Base-by-base conservation (phyloP, 2,329 filamentous ascomycete species). In the Penicillium aurantiogriseum region DNA sequence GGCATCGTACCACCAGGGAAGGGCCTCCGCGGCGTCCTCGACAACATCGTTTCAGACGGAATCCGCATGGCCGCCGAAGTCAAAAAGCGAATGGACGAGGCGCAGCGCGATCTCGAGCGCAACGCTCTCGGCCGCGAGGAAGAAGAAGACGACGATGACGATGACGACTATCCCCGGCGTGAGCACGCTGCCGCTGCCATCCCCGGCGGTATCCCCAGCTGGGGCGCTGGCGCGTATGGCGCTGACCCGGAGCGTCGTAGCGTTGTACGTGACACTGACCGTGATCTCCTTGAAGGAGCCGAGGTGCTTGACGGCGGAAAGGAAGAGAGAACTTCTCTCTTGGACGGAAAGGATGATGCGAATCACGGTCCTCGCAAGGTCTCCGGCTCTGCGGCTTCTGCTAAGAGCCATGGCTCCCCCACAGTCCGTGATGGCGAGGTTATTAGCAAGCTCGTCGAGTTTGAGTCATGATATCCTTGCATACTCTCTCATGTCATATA, bases 51-150 rank as follows among this genome's bases (percentile, higher is more conserved):
- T 63, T 96, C 90, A 2, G 94, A 99, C 71, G 94, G 94, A 42
- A 97, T 97, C 87, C 88, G 93, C 35, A 93, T 97, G 57, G 94
- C 94, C 0, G 90, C 89, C 0, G 94, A 99, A 74, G 93, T 99
- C 51, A 84, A 90, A 64, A 86, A 92, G 67, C 84, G 92, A 44
- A 96, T 97, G 88, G 93, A 99, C 62, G 94, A 99, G 72, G 93
- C 93, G 3, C 92, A 97, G 75, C 88, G 87, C 66, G 93, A 97
- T 71, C 78, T 97, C 63, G 93, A 97, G 75, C 89, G 88, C 74
- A 92, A 92, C 59, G 89, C 88, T 0, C 76, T 87, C 77, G 83
- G 44, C 80, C 88, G 67, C 80, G 83, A 84, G 0, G 84, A 87
- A 0, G 88, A 91, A 1, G 88, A 90, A 0, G 85, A 87, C 1